phyloP scores from a whole-genome alignment of 176 grass and related monocot species.

The Aegilops sharonensis region DNA sequence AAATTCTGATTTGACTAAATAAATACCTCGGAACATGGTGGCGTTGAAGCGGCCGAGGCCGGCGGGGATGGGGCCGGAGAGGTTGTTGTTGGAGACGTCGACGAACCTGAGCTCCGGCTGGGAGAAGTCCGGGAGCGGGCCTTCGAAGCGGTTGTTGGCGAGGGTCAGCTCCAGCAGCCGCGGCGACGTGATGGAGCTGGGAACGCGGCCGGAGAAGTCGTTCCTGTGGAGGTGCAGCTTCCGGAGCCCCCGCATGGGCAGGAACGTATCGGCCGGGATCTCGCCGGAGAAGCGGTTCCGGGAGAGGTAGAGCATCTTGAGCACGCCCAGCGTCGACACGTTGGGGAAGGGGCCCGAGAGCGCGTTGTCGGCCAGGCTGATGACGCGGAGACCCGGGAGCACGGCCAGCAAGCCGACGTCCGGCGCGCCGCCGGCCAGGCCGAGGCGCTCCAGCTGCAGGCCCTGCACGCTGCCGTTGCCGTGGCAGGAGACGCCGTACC shows the following conservation, averaged over 20 bases:
- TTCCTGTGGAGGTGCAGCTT: conserved; percentile 72
- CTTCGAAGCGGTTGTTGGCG: conserved; percentile 58
- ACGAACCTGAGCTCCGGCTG: conserved; percentile 54
- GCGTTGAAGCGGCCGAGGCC: conserved; percentile 57
- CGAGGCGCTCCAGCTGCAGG: conserved; percentile 69
- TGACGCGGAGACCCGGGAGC: conserved; percentile 50
- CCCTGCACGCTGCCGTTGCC: conserved; percentile 65
- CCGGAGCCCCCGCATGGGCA: conserved; percentile 58
- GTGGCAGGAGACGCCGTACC: conserved; percentile 83
- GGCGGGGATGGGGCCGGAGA: conserved; percentile 67
- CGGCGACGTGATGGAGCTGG: conserved; percentile 62
- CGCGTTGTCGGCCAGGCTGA: conserved; percentile 74
- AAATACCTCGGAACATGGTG: conserved; percentile 58
- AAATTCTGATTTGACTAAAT: background rate
- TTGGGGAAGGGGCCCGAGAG: conserved; percentile 75
- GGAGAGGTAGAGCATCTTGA: conserved; percentile 79
- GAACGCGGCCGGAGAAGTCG: conserved; percentile 55
- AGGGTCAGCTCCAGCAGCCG: conserved; percentile 61
- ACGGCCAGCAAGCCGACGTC: conserved; percentile 30
- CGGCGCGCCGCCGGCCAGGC: conserved; percentile 47
- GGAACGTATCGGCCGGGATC: conserved; percentile 64
- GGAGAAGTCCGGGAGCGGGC: conserved; percentile 54
- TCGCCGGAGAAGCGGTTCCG: conserved; percentile 61
- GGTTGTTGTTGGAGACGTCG: conserved; percentile 69
- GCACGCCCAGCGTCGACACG: conserved; percentile 43